Evolutionary conservation across 2,329 filamentous ascomycete species (phyloP).

Genomic region (Colletotrichum lini): DNA sequence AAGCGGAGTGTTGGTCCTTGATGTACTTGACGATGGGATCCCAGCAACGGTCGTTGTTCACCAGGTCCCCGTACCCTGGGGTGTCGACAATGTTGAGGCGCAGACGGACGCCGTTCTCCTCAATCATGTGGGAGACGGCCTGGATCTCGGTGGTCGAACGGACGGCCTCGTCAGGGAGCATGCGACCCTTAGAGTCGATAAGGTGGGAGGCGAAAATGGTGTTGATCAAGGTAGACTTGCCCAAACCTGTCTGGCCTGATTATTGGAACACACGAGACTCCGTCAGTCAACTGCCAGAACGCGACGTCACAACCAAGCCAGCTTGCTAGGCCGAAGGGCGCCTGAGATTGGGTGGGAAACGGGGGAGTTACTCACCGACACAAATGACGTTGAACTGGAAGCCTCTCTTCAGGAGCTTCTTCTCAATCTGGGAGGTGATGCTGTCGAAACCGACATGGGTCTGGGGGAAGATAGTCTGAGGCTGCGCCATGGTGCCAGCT

Average conservation of each 20-base stretch:
- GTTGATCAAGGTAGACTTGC: conserved; percentile 99
- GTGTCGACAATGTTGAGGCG: conserved; percentile 99
- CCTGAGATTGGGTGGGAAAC: not conserved
- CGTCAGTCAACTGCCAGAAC: conserved; percentile 28
- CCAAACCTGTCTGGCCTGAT: conserved; percentile 95
- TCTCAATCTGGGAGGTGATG: conserved; percentile 99
- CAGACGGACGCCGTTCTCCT: conserved; percentile 98
- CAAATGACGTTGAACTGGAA: conserved; percentile 99
- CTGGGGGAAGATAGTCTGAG: conserved; percentile 85
- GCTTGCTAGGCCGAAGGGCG: conserved; percentile 1
- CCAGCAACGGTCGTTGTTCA: conserved; percentile 99
- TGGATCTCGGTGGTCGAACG: conserved; percentile 98
- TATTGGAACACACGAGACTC: conserved; percentile 5
- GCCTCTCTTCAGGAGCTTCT: conserved; percentile 98
- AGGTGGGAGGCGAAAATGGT: conserved; percentile 99
- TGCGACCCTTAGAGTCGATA: conserved; percentile 97
- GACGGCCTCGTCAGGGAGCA: conserved; percentile 92
- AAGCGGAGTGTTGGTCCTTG: conserved; percentile 99
- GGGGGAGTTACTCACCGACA: conserved; percentile 80
- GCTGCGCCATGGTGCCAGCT: conserved; percentile 64
- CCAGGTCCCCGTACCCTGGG: conserved; percentile 96
- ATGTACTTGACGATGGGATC: conserved; percentile 99
- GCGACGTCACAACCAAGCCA: conserved; percentile 19
- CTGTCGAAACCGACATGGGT: conserved; percentile 99
- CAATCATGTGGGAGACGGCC: conserved; percentile 97